Conservation (phyloP, 1,284 basidiomycete species). For the Lentinus polychrous region DNA sequence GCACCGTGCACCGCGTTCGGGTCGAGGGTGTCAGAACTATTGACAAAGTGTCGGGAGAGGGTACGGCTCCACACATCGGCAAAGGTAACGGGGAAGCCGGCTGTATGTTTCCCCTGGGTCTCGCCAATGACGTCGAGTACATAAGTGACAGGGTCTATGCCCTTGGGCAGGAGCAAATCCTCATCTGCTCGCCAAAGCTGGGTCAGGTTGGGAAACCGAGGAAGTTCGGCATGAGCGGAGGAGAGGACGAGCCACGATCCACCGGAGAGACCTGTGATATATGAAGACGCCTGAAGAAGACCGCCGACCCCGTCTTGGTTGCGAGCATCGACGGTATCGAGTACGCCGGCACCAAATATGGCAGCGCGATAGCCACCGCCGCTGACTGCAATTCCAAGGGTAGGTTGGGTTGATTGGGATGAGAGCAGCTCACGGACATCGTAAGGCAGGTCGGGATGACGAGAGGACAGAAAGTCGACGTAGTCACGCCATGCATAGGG, state of each 20-base stretch:
- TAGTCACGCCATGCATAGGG: constrained; percentile 24
- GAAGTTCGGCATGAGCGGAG: constrained; percentile 22
- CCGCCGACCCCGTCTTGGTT: constrained; percentile 35
- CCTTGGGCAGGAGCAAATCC: constrained; percentile 16
- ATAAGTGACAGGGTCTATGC: constrained; percentile 9
- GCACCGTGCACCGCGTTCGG: constrained; percentile 19
- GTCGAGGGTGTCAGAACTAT: constrained; percentile 20
- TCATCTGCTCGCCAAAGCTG: constrained; percentile 15
- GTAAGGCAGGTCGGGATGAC: not conserved
- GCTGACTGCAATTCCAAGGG: constrained; percentile 36
- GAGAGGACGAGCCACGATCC: constrained; percentile 24
- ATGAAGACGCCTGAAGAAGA: constrained; percentile 40
- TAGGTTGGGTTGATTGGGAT: constrained; percentile 22
- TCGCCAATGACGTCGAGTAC: constrained; percentile 18
- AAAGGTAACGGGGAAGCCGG: constrained; percentile 21
- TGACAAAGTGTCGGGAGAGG: constrained; percentile 21
- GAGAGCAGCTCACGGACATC: constrained; percentile 29
- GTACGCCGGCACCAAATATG: constrained; percentile 41
- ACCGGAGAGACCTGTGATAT: constrained; percentile 39
- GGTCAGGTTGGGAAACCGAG: constrained; percentile 18
- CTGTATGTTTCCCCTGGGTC: constrained; percentile 14
- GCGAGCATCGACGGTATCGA: constrained; percentile 43
- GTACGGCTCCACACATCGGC: constrained; percentile 22
- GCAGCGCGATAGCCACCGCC: constrained; percentile 44
- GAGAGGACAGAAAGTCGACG: constrained; percentile 25